Evolutionary conservation across 257 asterid genomes (phyloP).

Genomic region (Schizonepeta tenuifolia): DNA sequence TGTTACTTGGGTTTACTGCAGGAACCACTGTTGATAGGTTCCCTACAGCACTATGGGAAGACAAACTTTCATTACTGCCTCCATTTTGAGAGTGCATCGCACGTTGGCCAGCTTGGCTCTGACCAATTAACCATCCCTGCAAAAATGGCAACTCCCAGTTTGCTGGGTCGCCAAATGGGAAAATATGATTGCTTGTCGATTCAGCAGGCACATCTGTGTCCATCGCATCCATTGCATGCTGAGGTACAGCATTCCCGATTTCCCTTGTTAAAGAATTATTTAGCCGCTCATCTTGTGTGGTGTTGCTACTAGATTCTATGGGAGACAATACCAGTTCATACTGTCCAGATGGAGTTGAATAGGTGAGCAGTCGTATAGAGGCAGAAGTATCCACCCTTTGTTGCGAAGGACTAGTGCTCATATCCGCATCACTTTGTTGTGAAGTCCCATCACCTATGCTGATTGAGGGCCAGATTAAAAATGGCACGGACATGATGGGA

Average conservation of each 20-base stretch:
- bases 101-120: conserved; percentile 86
- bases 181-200: conserved; percentile 69
- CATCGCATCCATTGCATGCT: conserved; percentile 60
- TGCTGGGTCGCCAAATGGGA: conserved; percentile 82
- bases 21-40: conserved; percentile 48
- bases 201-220: conserved; percentile 70
- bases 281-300: conserved; percentile 59
- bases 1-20: conserved; percentile 43
- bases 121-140: conserved; percentile 98
- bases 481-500: conserved; percentile 77
- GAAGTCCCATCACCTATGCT: conserved; percentile 58
- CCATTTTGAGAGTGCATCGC: conserved; percentile 63
- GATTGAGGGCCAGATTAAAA: conserved; percentile 76
- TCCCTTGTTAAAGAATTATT: conserved; percentile 54
- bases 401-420: conserved; percentile 48
- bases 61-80: conserved; percentile 48
- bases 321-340: conserved; percentile 90
- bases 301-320: conserved; percentile 48
- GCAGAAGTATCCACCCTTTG: conserved; percentile 71
- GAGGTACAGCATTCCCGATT: conserved; percentile 47
- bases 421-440: conserved; percentile 55
- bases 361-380: conserved; percentile 78
- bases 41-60: conserved; percentile 48
- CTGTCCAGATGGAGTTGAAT: conserved; percentile 94
- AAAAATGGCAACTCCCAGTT: conserved; percentile 92